A percentile compares a stretch with the other conserved stretches of the same genome.
These are phyloP conservation scores for Fraxinus sp. DNA, from an alignment of 305 asterid genomes.

Conservation along the genomic window DNA sequence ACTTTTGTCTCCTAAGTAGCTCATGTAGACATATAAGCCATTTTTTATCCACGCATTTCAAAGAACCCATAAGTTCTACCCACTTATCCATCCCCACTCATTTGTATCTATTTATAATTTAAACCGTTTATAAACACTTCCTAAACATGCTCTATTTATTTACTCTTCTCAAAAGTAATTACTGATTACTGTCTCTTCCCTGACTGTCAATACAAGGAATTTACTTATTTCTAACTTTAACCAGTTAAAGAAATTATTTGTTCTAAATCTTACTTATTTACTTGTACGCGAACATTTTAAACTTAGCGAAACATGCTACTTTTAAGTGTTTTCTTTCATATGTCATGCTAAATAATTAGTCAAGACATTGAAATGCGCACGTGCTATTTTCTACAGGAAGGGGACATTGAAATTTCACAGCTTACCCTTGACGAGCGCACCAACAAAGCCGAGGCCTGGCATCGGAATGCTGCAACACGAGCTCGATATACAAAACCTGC, in stretches of 20 bases:
- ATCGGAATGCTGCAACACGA: slow-evolving; percentile 79
- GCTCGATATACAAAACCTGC: slow-evolving; percentile 67
- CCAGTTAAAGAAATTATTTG: background rate
- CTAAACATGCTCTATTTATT: background rate
- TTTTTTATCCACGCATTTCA: background rate
- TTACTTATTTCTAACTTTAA: background rate
- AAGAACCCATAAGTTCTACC: background rate
- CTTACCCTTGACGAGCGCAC: slow-evolving; percentile 74
- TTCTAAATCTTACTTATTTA: background rate
- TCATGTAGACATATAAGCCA: background rate
- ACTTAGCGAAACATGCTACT: background rate
- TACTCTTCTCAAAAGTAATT: background rate
- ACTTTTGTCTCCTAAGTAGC: background rate
- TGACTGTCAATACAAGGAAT: background rate
- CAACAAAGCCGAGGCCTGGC: slow-evolving; percentile 87
- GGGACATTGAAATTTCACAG: slow-evolving; percentile 54
- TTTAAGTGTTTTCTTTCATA: background rate
- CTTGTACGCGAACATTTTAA: background rate
- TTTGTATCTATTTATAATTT: background rate
- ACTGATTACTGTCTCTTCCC: background rate
- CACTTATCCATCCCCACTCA: background rate
- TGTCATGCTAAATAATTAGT: background rate
- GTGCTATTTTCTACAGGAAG: slow-evolving; percentile 49
- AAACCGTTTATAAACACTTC: background rate
- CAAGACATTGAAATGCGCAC: background rate